These are phyloP conservation scores for Orbilia oligospora DNA, from an alignment of 2,329 filamentous ascomycete species.

Conservation along the genomic window DNA sequence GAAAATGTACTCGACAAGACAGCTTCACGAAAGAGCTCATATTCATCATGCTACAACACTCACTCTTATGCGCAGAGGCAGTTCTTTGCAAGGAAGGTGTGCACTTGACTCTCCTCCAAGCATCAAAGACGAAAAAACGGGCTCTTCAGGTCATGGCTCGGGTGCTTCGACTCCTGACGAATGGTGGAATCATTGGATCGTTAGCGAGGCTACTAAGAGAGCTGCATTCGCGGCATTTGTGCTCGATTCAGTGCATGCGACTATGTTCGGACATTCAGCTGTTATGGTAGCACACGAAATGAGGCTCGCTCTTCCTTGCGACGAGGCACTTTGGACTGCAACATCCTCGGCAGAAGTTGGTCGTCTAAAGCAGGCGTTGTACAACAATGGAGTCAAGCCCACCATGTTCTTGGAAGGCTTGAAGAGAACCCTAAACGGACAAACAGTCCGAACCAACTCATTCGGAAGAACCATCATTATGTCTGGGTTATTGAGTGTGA, in stretches of 20 bases:
- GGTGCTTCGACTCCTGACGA: constrained; percentile 83
- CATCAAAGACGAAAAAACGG: constrained; percentile 74
- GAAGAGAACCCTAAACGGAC: constrained; percentile 87
- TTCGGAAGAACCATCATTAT: constrained; percentile 95
- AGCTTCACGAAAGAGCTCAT: constrained; percentile 92
- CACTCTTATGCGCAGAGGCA: constrained; percentile 92
- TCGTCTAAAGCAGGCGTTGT: constrained; percentile 83
- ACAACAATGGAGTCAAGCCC: constrained; percentile 85
- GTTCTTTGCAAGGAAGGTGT: constrained; percentile 88
- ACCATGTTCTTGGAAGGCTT: constrained; percentile 91
- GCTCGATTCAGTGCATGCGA: constrained; percentile 94
- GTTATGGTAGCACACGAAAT: constrained; percentile 98
- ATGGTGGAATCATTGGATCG: constrained; percentile 97
- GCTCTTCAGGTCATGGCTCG: constrained; percentile 69
- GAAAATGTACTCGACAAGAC: constrained; percentile 96
- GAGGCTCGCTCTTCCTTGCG: constrained; percentile 89
- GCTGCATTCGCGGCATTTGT: constrained; percentile 95
- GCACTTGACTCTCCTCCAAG: constrained; percentile 87
- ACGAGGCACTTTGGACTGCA: constrained; percentile 92
- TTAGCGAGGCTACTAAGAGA: constrained; percentile 88
- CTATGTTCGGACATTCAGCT: constrained; percentile 97
- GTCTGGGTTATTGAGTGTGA: constrained; percentile 92
- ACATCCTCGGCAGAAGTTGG: constrained; percentile 88
- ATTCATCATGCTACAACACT: constrained; percentile 97
- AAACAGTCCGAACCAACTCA: constrained; percentile 88